Evolutionary conservation across 164 flowering plant species (phyloP).

Genomic region (Vitis amurensis): DNA sequence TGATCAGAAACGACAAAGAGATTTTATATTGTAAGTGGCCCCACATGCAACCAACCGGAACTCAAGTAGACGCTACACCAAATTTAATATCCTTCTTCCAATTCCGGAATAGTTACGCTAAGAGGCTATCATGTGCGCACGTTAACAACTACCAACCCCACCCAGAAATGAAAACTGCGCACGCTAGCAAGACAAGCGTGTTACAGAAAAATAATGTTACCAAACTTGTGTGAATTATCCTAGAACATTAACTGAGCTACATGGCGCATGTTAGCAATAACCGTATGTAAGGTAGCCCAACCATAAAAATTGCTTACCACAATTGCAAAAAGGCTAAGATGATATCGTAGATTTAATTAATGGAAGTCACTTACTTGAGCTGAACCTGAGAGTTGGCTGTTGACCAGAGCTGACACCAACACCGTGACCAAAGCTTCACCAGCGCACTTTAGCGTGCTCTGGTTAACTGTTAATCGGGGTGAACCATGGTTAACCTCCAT

Average conservation of each 20-base stretch:
- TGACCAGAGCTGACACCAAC: slow-evolving; percentile 28
- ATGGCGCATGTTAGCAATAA: neutral
- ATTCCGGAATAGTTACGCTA: slow-evolving; percentile 3
- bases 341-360: neutral
- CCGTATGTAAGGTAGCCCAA: neutral
- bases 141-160: neutral
- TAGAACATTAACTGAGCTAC: neutral
- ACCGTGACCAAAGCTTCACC: slow-evolving; percentile 20
- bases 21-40: neutral
- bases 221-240: too few species aligned
- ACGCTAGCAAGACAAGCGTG: neutral
- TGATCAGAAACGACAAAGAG: too few species aligned
- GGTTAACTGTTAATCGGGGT: slow-evolving; percentile 12
- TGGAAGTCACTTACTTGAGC: slow-evolving; percentile 23
- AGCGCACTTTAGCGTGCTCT: slow-evolving; percentile 30
- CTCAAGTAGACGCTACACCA: slow-evolving; percentile 4
- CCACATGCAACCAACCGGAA: slow-evolving; percentile 9
- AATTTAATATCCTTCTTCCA: neutral
- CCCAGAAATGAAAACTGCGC: neutral
- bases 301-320: too few species aligned
- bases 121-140: too few species aligned
- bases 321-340: neutral
- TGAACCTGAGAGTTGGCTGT: slow-evolving; percentile 11
- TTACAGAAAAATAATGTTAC: too few species aligned
- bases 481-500: slow-evolving; percentile 33